Evolutionary conservation across 192 early-diverging fungal genomes (phyloP).

Genomic region (Coemansia sp.): DNA sequence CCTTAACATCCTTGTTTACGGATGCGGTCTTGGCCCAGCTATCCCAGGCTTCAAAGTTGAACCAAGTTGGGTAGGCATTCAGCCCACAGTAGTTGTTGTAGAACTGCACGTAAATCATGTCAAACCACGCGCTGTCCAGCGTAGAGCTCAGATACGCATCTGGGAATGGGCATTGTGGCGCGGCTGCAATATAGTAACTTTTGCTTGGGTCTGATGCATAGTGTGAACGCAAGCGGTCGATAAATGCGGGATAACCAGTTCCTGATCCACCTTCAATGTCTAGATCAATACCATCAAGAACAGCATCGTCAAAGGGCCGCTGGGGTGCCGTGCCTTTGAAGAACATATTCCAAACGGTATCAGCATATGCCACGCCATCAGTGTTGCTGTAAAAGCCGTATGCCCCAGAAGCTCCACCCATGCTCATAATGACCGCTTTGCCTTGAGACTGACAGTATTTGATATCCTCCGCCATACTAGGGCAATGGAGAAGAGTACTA

Average conservation of each 20-base stretch:
- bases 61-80: conserved; percentile 47
- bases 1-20: conserved; percentile 60
- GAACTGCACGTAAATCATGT: conserved; percentile 70
- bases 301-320: conserved; percentile 63
- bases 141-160: conserved; percentile 59
- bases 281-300: conserved; percentile 67
- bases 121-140: conserved; percentile 62
- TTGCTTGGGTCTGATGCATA: conserved; percentile 51
- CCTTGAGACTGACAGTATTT: conserved; percentile 68
- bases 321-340: conserved; percentile 59
- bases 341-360: conserved; percentile 63
- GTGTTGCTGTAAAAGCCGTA: conserved; percentile 57
- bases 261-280: conserved; percentile 59
- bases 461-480: conserved; percentile 62
- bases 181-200: conserved; percentile 62
- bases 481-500: conserved; percentile 62
- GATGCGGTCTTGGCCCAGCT: conserved; percentile 62
- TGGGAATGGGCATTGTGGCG: conserved; percentile 68
- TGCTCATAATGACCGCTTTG: conserved; percentile 62
- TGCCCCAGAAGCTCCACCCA: conserved; percentile 68
- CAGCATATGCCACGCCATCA: conserved; percentile 55
- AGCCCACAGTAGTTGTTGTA: conserved; percentile 74
- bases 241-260: conserved; percentile 56
- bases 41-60: conserved; percentile 67
- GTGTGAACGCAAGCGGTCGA: conserved; percentile 51